Evolutionary conservation across 306 rosid genomes (phyloP), one percentile per base, ranked within the genome.

Genomic region (Vicia villosa): DNA sequence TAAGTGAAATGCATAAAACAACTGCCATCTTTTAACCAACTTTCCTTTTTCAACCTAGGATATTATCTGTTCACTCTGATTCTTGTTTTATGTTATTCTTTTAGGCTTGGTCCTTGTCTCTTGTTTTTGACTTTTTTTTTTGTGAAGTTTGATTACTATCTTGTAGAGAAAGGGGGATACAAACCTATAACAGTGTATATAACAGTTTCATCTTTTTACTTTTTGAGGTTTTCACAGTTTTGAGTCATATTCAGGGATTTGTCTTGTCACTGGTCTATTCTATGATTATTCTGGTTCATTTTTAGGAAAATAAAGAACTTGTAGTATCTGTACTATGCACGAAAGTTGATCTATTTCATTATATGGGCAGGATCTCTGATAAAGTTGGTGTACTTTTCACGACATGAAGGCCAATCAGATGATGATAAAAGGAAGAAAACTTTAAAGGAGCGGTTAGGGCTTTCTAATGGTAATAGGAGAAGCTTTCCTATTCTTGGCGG

Each of bases 401-500:
- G 99, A 79, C 99, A 74, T 4, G 99, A 88, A 81, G 80, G 83
- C 46, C 87, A 72, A 69, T 84, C 91, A 56, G 66, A 47, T 16
- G 83, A 84, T 81, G 97, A 91, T 85, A 77, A 82, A 82, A 86
- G 96, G 83, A 91, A 87, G 83, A 84, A 62, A 74, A 86, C 57
- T 69, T 14, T 85, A 82, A 89, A 80, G 81, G 92, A 87, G 71
- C 78, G 90, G 10, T 74, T 90, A 68, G 99, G 92, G 47, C 70
- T 91, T 60, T 83, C 96, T 20, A 91, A 81, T 59, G 86, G 92
- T 69, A 84, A 50, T 66, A 79, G 99, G 80, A 89, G 96, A 84
- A 91, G 89, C 90, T 95, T 65, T 73, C 99, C 99, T 60, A 80
- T 95, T 84, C 97, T 95, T 38, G 99, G 99, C 37, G 99, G 99